A percentile compares a stretch with the other conserved stretches of the same genome.
These are phyloP conservation scores for Centaurea solstitialis DNA, from an alignment of 129 eudicot species.

Conservation along the genomic window DNA sequence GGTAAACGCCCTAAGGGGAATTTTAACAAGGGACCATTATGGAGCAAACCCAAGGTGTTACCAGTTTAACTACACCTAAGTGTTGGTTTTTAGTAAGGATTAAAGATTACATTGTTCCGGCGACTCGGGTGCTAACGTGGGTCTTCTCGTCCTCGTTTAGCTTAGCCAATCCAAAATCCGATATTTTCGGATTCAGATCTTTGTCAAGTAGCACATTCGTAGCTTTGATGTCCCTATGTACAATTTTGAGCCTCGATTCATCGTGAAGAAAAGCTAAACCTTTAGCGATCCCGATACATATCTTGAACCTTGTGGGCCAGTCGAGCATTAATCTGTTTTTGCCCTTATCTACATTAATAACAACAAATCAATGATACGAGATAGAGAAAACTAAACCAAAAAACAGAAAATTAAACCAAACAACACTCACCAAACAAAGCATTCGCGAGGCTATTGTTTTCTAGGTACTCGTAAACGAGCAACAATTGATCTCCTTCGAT, in stretches of 20 bases:
- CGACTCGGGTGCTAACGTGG: constrained; percentile 79
- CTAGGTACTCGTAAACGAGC: constrained; percentile 80
- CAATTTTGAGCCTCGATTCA: constrained; percentile 75
- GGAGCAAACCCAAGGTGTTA: not conserved
- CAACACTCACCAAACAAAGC: constrained; percentile 65
- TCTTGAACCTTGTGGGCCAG: constrained; percentile 79
- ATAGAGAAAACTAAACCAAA: not conserved
- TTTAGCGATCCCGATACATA: constrained; percentile 72
- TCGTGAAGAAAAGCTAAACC: constrained; percentile 90
- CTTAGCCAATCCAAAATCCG: constrained; percentile 86
- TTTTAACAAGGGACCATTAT: not conserved
- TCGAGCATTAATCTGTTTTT: constrained; percentile 51
- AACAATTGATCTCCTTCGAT: constrained; percentile 76
- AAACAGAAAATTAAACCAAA: not conserved
- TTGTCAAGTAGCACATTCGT: constrained; percentile 76
- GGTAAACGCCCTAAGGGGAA: too few relatives aligned
- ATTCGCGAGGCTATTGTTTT: constrained; percentile 82
- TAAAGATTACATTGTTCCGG: constrained; percentile 74
- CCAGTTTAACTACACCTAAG: not conserved
- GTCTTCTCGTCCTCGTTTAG: constrained; percentile 70
- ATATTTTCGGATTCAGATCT: constrained; percentile 74
- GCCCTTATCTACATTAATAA: constrained; percentile 25
- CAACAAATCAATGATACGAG: not conserved
- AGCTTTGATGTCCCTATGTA: constrained; percentile 88
- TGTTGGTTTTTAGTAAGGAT: not conserved